These are phyloP conservation scores for Mortierella sp. DNA, from an alignment of 371 early-diverging fungal species.

Conservation along the genomic window DNA sequence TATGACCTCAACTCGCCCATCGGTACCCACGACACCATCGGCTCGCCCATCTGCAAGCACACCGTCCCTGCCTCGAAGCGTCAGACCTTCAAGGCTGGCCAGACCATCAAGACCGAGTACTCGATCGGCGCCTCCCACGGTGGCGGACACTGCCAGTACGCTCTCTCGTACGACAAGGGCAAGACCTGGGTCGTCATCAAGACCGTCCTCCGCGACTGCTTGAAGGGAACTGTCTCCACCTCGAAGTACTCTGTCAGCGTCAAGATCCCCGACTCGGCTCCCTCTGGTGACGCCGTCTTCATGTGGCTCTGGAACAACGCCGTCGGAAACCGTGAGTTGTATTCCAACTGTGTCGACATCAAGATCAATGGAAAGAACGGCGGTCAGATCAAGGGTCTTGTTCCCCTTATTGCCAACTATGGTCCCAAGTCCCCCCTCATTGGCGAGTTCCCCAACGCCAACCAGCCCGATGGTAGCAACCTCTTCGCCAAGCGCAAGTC, in stretches of 20 bases:
- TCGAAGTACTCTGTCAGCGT: slow-evolving; percentile 57
- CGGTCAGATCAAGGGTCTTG: slow-evolving; percentile 30
- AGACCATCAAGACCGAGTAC: slow-evolving; percentile 44
- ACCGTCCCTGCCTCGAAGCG: slow-evolving; percentile 30
- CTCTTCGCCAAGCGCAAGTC: slow-evolving; percentile 26
- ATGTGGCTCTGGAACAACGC: slow-evolving; percentile 83
- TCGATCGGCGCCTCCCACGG: slow-evolving; percentile 57
- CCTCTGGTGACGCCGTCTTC: slow-evolving; percentile 61
- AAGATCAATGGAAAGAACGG: slow-evolving; percentile 61
- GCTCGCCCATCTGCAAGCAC: slow-evolving; percentile 46
- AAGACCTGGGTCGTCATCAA: slow-evolving; percentile 69
- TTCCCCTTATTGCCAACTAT: slow-evolving; percentile 41
- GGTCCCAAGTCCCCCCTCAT: slow-evolving; percentile 21
- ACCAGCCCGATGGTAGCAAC: slow-evolving; percentile 12
- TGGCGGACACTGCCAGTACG: slow-evolving; percentile 79
- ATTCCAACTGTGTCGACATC: slow-evolving; percentile 82
- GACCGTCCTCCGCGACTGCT: slow-evolving; percentile 43
- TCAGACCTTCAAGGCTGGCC: slow-evolving; percentile 40
- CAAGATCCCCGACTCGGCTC: slow-evolving; percentile 66
- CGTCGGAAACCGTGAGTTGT: slow-evolving; percentile 77
- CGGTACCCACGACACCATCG: slow-evolving; percentile 19
- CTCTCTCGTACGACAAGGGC: slow-evolving; percentile 74
- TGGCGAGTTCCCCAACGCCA: slow-evolving; percentile 28
- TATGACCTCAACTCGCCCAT: slow-evolving; percentile 54
- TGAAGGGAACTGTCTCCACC: slow-evolving; percentile 7